Conservation (phyloP, 495 filamentous ascomycete genomes). For the Paragyromitra xinjiangensis region DNA sequence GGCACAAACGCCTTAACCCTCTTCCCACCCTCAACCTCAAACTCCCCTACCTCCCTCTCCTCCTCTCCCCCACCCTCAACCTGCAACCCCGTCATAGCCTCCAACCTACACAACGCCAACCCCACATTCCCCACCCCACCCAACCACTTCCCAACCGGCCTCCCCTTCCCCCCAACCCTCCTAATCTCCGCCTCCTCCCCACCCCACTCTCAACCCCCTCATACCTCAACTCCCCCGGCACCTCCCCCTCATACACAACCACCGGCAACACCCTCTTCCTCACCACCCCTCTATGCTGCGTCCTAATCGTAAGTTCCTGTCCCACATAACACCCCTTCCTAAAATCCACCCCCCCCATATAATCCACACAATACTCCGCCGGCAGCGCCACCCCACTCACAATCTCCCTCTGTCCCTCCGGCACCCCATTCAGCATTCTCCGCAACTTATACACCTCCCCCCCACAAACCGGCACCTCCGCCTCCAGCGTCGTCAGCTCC, state of each 20-base stretch:
- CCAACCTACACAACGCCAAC: slow-evolving; percentile 84
- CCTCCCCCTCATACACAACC: slow-evolving; percentile 66
- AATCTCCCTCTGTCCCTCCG: slow-evolving; percentile 86
- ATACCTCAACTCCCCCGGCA: slow-evolving; percentile 61
- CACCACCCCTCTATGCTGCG: slow-evolving; percentile 90
- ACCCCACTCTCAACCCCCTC: slow-evolving; percentile 59
- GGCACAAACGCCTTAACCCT: slow-evolving; percentile 88
- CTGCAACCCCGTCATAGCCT: slow-evolving; percentile 81
- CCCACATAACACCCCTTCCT: slow-evolving; percentile 96
- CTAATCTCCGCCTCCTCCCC: slow-evolving; percentile 57
- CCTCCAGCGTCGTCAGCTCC: slow-evolving; percentile 13
- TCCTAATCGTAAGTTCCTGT: slow-evolving; percentile 94
- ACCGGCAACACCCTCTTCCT: slow-evolving; percentile 89
- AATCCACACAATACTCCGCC: slow-evolving; percentile 84
- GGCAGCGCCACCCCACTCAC: slow-evolving; percentile 73
- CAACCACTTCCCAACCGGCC: slow-evolving; percentile 80
- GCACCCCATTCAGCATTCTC: slow-evolving; percentile 77
- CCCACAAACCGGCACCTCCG: slow-evolving; percentile 55
- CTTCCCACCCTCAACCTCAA: slow-evolving; percentile 59
- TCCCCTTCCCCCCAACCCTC: slow-evolving; percentile 64
- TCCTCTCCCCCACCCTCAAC: slow-evolving; percentile 71
- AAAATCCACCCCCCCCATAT: slow-evolving; percentile 84
- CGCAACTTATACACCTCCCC: slow-evolving; percentile 69
- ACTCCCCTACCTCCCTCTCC: slow-evolving; percentile 64
- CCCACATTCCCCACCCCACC: slow-evolving; percentile 82